phyloP scores from a whole-genome alignment of 2,329 filamentous ascomycete species.

The Ophiostoma sp. region DNA sequence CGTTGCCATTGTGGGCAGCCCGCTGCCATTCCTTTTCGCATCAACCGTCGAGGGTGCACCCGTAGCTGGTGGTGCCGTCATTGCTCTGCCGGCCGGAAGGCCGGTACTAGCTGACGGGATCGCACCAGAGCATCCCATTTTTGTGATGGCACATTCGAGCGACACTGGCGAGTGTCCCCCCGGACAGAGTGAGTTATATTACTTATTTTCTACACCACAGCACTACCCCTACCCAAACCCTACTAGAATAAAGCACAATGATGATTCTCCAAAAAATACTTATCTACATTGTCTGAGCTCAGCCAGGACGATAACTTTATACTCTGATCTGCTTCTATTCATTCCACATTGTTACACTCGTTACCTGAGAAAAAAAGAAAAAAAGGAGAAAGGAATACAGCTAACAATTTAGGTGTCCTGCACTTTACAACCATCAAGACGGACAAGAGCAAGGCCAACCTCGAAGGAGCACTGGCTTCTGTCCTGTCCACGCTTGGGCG shows the following conservation, averaged over 20 bases:
- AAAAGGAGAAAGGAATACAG: neutral
- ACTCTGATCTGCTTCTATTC: constrained; percentile 29
- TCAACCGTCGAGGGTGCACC: constrained; percentile 68
- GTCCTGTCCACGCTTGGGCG: constrained; percentile 34
- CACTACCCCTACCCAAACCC: neutral
- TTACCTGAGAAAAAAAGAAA: no score
- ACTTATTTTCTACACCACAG: constrained; percentile 23
- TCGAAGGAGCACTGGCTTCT: constrained; percentile 40
- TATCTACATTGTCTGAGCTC: constrained; percentile 99
- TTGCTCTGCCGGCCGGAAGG: constrained; percentile 60
- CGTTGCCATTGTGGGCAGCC: constrained; percentile 63
- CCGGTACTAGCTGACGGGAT: constrained; percentile 41
- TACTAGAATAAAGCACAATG: constrained; percentile 45
- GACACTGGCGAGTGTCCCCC: constrained; percentile 87
- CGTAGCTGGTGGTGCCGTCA: constrained; percentile 65
- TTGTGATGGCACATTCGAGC: constrained; percentile 70
- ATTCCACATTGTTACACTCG: constrained; percentile 16
- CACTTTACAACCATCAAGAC: constrained; percentile 41
- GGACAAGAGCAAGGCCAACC: constrained; percentile 35
- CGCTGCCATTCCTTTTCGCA: constrained; percentile 63
- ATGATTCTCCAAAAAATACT: constrained; percentile 88
- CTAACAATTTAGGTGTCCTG: constrained; percentile 33
- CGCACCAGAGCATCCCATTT: constrained; percentile 45
- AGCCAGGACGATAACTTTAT: constrained; percentile 68
- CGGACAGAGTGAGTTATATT: constrained; percentile 74